Evolutionary conservation across 306 rosid species (phyloP), one percentile per base, ranked within the genome.

Genomic region (Dalbergia cultrata): DNA sequence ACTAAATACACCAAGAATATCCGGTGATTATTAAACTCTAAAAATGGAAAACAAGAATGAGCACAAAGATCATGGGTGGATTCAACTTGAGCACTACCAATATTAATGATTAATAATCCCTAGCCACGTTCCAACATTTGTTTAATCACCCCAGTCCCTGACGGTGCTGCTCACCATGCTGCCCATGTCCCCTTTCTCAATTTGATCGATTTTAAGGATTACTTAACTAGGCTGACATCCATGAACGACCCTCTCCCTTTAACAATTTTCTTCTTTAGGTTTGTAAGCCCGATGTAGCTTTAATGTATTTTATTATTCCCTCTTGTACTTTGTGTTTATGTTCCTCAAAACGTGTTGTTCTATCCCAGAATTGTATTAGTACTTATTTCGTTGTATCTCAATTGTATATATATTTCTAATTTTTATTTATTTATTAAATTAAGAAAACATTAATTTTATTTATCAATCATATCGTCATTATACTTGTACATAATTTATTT

Each of bases 91-190:
- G 22, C 68, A 74, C 67, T 58, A 58, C 14, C 16, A 58, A 13
- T 7, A 72, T 3, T 31, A 70, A 2, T n/a, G 57, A 13, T 39
- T 13, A 54, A 35, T 54, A 35, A 13, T 6, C 16, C 53, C 5
- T 12, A 47, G 57, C 57, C 69, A 62, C 72, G 72, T n/a, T 75
- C 72, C n/a, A 22, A 52, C 14, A 17, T 34, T 34, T 50, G 53
- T 64, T 64, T 49, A 49, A 76, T 18, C 17, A 64, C 37, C 44
- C 41, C 0, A 64, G 12, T 50, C 73, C 72, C 63, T 52, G 64
- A 50, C 73, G 73, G 73, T 76, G 80, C 80, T 63, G 35, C 63
- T 6, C 62, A 0, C 44, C 39, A 56, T 13, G 57, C 39, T 45
- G 18, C 47, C 57, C 69, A 60, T 61, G 43, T 74, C 45, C 44